Evolutionary conservation across 2,329 filamentous ascomycete genomes (phyloP).

Genomic region (Sporothrix brunneoviolacea): DNA sequence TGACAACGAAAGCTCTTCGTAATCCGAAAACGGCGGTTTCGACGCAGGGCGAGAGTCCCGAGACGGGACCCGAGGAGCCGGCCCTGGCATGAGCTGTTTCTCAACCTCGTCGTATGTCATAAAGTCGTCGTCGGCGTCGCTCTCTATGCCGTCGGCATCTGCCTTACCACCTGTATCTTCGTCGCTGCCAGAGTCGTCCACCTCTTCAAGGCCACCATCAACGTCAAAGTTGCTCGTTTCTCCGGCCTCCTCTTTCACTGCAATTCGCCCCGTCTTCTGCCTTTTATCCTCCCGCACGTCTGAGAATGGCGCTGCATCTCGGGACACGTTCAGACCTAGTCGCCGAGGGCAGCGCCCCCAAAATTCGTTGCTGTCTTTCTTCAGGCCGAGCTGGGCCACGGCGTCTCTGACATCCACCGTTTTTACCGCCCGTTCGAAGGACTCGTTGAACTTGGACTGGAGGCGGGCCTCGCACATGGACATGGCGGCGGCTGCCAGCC

Average conservation of each 20-base stretch:
- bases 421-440: conserved; percentile 28
- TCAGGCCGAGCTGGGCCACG: conserved; percentile 39
- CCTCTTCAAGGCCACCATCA: too few species aligned
- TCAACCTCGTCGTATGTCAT: conserved; percentile 16
- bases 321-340: conserved; percentile 41
- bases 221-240: too few species aligned
- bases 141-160: conserved; percentile 4
- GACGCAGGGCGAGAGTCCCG: not conserved
- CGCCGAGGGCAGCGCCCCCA: conserved; percentile 45
- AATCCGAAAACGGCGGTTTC: not conserved
- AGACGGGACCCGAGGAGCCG: not conserved
- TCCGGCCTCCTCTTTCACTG: not conserved
- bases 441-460: conserved; percentile 37
- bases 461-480: conserved; percentile 66
- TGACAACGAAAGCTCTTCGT: too few species aligned
- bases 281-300: too few species aligned
- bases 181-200: conserved; percentile 1
- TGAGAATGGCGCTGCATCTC: conserved; percentile 17
- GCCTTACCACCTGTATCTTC: too few species aligned
- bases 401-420: conserved; percentile 44
- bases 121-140: conserved; percentile 8
- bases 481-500: conserved; percentile 60
- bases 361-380: conserved; percentile 31
- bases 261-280: not conserved
- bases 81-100: not conserved